Conservation (phyloP, 257 asterid species). For the Scutellaria galericulata region DNA sequence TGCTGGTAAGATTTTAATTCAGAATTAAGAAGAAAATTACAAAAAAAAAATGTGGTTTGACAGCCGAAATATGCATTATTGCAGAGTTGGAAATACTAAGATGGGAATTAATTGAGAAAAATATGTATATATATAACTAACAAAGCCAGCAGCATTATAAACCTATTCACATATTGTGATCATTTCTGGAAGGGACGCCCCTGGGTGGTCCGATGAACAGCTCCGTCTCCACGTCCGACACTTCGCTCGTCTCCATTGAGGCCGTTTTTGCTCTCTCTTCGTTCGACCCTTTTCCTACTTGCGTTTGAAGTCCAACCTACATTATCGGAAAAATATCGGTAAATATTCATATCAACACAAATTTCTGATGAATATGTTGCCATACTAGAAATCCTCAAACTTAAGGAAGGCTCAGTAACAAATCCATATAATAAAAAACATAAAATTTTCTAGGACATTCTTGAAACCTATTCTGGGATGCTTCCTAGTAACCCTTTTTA, state of each 20-base stretch:
- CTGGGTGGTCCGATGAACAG: constrained; percentile 77
- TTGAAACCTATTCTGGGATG: too few species aligned
- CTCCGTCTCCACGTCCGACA: constrained; percentile 87
- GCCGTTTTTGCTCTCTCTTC: constrained; percentile 42
- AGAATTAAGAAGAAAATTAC: neutral
- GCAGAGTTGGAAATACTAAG: constrained; percentile 26
- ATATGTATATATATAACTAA: constrained; percentile 16
- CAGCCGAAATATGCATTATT: constrained; percentile 35
- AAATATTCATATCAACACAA: too few species aligned
- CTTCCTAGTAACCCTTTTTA: too few species aligned
- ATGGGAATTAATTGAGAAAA: constrained; percentile 7
- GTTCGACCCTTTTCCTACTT: constrained; percentile 33
- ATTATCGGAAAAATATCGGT: too few species aligned
- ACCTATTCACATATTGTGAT: constrained; percentile 14
- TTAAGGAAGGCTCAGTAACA: too few species aligned
- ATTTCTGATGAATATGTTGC: neutral
- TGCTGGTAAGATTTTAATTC: neutral
- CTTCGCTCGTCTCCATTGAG: constrained; percentile 62
- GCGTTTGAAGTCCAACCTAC: constrained; percentile 52
- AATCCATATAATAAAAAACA: too few species aligned
- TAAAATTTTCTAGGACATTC: too few species aligned
- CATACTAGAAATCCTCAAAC: neutral
- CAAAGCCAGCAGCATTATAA: constrained; percentile 4
- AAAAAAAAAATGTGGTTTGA: constrained; percentile 20
- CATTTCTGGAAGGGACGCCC: constrained; percentile 47